phyloP scores from a whole-genome alignment of 108 stramenopile genomes.

The Stephanodiscus minutulus region DNA sequence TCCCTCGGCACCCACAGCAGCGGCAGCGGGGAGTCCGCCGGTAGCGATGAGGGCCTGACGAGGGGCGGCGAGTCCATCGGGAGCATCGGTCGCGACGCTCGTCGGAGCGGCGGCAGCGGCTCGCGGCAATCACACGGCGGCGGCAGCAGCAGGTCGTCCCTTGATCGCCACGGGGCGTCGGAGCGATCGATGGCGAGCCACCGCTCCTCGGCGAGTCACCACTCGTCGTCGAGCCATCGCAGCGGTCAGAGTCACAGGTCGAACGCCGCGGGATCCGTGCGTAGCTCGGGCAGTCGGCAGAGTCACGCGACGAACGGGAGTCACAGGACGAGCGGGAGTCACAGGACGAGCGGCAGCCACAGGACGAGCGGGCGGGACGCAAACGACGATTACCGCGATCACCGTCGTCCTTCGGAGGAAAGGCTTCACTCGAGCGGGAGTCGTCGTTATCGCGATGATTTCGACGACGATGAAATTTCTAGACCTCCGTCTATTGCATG shows the following conservation, averaged over 20 bases:
- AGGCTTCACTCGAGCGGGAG: background rate
- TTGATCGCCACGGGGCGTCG: background rate
- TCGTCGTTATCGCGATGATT: slow-evolving; percentile 19
- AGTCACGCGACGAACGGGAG: slow-evolving; percentile 22
- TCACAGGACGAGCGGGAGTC: slow-evolving; percentile 11
- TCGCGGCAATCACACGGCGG: no score
- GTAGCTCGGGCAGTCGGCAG: background rate
- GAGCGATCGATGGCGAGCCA: background rate
- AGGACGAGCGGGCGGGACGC: background rate
- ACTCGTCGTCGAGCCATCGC: slow-evolving; percentile 18
- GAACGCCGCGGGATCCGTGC: background rate
- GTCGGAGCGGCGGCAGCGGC: slow-evolving; percentile 1
- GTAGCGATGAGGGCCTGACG: no score
- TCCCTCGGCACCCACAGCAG: background rate
- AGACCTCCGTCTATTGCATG: slow-evolving; percentile 38
- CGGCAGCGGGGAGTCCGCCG: background rate
- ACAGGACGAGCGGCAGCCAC: slow-evolving; percentile 1
- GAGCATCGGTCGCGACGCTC: slow-evolving; percentile 9
- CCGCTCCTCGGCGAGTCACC: slow-evolving; percentile 11
- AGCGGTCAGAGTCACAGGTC: slow-evolving; percentile 29
- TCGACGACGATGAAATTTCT: slow-evolving; percentile 18
- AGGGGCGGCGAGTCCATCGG: no score
- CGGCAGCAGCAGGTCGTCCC: no score
- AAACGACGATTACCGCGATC: slow-evolving; percentile 13
- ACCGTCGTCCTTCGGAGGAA: slow-evolving; percentile 4